Evolutionary conservation across 139 green algal genomes (phyloP), one percentile per base, ranked within the genome.

Genomic region (Deuterostichococcus epilithicus): DNA sequence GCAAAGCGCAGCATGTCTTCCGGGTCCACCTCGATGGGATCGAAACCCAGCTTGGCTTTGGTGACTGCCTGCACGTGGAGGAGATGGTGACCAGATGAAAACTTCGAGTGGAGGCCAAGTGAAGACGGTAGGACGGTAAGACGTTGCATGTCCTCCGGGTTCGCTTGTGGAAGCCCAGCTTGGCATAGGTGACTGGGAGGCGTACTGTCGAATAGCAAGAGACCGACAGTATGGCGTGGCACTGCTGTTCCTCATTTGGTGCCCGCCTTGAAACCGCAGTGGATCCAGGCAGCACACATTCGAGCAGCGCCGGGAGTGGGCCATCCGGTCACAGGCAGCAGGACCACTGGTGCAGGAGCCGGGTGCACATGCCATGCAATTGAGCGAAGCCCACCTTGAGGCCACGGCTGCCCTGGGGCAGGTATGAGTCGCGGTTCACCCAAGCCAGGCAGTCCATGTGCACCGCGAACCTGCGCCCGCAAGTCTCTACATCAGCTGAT

Each of bases 391-490:
- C 5, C 70, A 91, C 92, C 89, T 98, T 98, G 47, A 98, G 86
- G 75, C 94, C 94, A 33, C 94, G 86, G 72, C 84, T 93, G 4
- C 95, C 95, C 77, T 98, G 94, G 0, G 95, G 95, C 66, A 99
- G 88, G 86, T 99, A 99, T 22, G 90, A 97, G 85, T 99, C 95
- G 18, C 95, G 87, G 82, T 98, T 97, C 30, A 99, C 95, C 95
- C 95, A 99, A 82, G 93, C 86, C 81, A 98, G 86, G 82, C 90
- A 94, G 87, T 99, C 95, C 92, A 99, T 95, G 89, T 99, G 95
- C 52, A 97, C 88, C 4, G 88, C 90, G 63, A 82, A 87, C 60
- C 87, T 91, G 75, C 73, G 80, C 20, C 85, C 76, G 1, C 2
- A 22, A 34, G 22, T n/a, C 63, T 32, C 22, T 13, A 44, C 15